phyloP scores from a whole-genome alignment of 495 filamentous ascomycete species.

The Aspergillus sclerotiicarbonarius region DNA sequence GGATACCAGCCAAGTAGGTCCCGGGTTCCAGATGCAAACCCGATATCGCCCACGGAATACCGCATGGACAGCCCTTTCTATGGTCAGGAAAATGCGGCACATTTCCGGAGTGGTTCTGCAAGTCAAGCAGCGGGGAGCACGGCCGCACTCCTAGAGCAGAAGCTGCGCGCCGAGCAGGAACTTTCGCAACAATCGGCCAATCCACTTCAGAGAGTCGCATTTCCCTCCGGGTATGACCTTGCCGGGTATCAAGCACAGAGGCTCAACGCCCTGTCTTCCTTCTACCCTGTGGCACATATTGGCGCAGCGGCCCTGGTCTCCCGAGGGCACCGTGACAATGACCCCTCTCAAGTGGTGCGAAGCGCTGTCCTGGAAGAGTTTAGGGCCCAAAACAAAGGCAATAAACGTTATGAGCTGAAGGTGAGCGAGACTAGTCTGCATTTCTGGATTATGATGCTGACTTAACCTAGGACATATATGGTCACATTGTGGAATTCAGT shows the following conservation, averaged over 20 bases:
- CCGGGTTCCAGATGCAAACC: conserved; percentile 28
- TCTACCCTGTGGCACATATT: conserved; percentile 29
- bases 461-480: conserved; percentile 71
- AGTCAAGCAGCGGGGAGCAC: conserved; percentile 42
- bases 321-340: conserved; percentile 60
- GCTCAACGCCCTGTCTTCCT: conserved; percentile 38
- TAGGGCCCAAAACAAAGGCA: conserved; percentile 68
- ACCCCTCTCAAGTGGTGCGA: conserved; percentile 60
- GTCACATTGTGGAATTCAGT: conserved; percentile 89
- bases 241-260: conserved; percentile 32
- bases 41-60: conserved; percentile 54
- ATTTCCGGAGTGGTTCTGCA: conserved; percentile 43
- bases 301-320: conserved; percentile 39
- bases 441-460: neutral
- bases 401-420: conserved; percentile 81
- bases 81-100: conserved; percentile 48
- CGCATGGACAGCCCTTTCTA: conserved; percentile 62
- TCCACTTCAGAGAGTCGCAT: conserved; percentile 39
- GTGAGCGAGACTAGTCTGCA: conserved; percentile 34
- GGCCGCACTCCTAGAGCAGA: conserved; percentile 44
- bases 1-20: conserved; percentile 25
- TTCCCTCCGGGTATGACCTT: conserved; percentile 38
- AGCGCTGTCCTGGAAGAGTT: conserved; percentile 81
- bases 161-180: conserved; percentile 52
- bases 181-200: conserved; percentile 29